These are phyloP conservation scores for Suillus clintonianus DNA, from an alignment of 768 basidiomycete genomes.

Conservation along the genomic window DNA sequence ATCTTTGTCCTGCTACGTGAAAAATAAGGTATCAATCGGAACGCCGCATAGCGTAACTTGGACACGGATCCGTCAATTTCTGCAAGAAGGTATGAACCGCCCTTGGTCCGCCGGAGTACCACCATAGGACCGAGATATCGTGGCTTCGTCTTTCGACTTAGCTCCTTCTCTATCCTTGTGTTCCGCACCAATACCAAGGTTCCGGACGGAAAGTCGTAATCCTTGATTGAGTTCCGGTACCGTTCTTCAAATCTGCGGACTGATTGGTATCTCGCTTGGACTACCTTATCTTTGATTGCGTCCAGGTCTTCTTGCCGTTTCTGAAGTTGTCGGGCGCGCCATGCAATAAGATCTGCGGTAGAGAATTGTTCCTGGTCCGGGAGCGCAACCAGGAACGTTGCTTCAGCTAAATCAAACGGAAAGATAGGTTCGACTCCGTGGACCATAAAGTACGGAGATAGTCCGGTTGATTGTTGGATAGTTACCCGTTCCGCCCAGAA, in stretches of 20 bases:
- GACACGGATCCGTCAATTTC: conserved; percentile 24
- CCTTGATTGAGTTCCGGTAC: not conserved
- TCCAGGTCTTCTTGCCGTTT: too few species aligned
- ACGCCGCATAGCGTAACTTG: not conserved
- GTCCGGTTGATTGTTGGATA: not conserved
- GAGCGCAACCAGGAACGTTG: not conserved
- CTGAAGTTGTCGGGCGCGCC: too few species aligned
- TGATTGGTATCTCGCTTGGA: too few species aligned
- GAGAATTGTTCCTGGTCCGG: too few species aligned
- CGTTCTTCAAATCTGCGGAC: too few species aligned
- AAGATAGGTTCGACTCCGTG: not conserved
- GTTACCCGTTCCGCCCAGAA: too few species aligned
- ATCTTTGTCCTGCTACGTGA: fast-evolving
- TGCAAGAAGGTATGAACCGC: conserved; percentile 23
- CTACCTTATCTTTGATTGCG: too few species aligned
- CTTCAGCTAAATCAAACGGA: not conserved
- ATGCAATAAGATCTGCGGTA: too few species aligned
- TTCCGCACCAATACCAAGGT: not conserved
- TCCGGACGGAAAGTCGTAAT: not conserved
- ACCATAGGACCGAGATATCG: conserved; percentile 27
- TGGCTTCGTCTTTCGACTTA: conserved; percentile 22
- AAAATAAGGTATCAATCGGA: not conserved
- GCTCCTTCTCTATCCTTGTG: not conserved
- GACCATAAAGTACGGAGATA: not conserved
- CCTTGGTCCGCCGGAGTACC: conserved; percentile 16